Evolutionary conservation across 2,329 filamentous ascomycete species (phyloP).

Genomic region (Davidsoniella neocaledoniae): DNA sequence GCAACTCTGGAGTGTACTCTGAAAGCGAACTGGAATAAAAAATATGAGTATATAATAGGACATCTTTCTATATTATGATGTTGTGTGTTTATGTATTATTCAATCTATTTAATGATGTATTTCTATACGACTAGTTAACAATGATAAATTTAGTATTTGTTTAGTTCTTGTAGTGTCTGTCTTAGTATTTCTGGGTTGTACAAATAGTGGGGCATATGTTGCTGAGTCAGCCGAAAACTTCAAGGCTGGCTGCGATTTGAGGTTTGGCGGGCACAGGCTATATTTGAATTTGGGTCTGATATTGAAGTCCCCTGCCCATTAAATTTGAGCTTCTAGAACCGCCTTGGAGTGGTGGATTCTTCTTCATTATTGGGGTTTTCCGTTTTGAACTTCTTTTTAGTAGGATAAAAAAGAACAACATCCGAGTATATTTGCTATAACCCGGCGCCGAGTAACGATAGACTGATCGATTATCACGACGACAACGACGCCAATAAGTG

Average conservation of each 20-base stretch:
- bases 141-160: no score
- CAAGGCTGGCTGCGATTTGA: conserved; percentile 7
- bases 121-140: no score
- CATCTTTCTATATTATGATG: background rate
- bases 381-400: background rate
- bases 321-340: no score
- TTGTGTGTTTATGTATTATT: background rate
- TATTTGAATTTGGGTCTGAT: background rate
- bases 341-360: no score
- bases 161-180: no score
- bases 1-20: background rate
- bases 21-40: no score
- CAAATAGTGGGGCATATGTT: background rate
- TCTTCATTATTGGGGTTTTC: background rate
- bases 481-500: background rate
- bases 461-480: background rate
- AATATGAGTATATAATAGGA: background rate
- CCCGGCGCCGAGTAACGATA: background rate
- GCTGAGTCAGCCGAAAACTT: conserved; percentile 10
- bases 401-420: no score
- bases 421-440: background rate
- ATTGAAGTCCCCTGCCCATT: background rate
- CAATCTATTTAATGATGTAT: background rate
- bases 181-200: no score
- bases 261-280: background rate